A percentile compares a stretch with the other conserved stretches of the same genome.
Evolutionary conservation across 1,139 yeast species (phyloP).

Genomic region (Scheffersomyces segobiensis): DNA sequence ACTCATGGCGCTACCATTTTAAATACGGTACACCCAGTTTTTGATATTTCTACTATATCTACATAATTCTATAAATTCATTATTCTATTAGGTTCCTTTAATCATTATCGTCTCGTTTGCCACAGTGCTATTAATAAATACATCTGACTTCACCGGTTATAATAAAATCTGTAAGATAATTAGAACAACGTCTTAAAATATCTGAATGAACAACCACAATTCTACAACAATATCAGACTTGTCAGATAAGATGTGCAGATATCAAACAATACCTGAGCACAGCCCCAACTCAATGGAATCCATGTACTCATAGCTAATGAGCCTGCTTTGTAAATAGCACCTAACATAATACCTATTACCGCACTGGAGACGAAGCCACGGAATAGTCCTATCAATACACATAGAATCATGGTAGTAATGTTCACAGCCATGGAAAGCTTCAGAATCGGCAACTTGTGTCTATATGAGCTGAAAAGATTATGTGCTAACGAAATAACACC

Average conservation of each 20-base stretch:
- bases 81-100: neutral
- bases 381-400: conserved; percentile 53
- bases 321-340: conserved; percentile 75
- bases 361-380: conserved; percentile 76
- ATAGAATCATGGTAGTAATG: conserved; percentile 44
- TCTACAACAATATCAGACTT: conserved; percentile 35
- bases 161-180: neutral
- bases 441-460: conserved; percentile 18
- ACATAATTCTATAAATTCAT: neutral
- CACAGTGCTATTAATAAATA: neutral
- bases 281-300: conserved; percentile 85
- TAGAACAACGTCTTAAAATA: neutral
- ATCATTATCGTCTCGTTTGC: neutral
- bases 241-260: conserved; percentile 62
- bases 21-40: neutral
- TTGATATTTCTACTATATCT: neutral
- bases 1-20: neutral
- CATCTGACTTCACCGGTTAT: neutral
- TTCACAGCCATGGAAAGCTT: conserved; percentile 13
- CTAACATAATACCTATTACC: conserved; percentile 62
- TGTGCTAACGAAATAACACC: conserved; percentile 62
- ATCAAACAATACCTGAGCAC: conserved; percentile 65
- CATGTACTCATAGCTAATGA: conserved; percentile 86
- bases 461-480: conserved; percentile 21
- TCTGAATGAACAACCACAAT: neutral